Conservation (phyloP, 1,284 basidiomycete genomes). For the Trichosporon faecale region DNA sequence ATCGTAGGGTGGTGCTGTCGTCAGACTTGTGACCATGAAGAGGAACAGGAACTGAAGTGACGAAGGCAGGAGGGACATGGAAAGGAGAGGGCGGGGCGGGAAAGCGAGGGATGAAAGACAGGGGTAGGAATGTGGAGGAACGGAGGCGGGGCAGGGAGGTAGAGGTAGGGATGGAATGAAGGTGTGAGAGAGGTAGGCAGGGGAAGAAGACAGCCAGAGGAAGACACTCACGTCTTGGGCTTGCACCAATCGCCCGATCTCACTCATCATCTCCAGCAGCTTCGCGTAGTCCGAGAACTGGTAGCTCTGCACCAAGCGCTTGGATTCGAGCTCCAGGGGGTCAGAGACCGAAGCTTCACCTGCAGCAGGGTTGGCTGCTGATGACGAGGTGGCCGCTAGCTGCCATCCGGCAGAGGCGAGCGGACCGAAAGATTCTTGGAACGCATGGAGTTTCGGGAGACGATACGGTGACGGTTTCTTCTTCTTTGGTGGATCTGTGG, state of each 20-base stretch:
- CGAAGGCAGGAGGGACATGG: too few relatives aligned
- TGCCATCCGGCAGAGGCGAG: conserved; percentile 43
- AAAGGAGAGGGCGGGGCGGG: too few relatives aligned
- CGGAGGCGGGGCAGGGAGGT: too few relatives aligned
- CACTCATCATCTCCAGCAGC: background rate
- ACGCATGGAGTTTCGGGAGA: conserved; percentile 31
- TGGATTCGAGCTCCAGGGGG: background rate
- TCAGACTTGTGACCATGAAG: background rate
- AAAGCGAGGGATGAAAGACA: too few relatives aligned
- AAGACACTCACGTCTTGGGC: background rate
- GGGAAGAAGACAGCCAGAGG: too few relatives aligned
- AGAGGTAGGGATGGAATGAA: too few relatives aligned
- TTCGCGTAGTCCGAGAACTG: background rate
- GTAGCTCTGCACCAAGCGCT: background rate
- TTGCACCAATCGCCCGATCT: background rate
- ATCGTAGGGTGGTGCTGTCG: conserved; percentile 44
- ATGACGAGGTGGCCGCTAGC: conserved; percentile 21
- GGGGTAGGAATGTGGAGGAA: too few relatives aligned
- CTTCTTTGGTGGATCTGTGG: background rate
- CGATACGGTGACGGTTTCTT: conserved; percentile 40
- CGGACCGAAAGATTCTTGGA: conserved; percentile 36
- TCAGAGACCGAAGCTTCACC: background rate
- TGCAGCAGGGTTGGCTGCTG: background rate
- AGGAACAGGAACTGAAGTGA: too few relatives aligned
- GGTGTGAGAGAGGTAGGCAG: too few relatives aligned